A percentile compares a stretch with the other conserved stretches of the same genome.
Evolutionary conservation across 2,329 filamentous ascomycete species (phyloP).

Genomic region (Stachybotrys elegans): DNA sequence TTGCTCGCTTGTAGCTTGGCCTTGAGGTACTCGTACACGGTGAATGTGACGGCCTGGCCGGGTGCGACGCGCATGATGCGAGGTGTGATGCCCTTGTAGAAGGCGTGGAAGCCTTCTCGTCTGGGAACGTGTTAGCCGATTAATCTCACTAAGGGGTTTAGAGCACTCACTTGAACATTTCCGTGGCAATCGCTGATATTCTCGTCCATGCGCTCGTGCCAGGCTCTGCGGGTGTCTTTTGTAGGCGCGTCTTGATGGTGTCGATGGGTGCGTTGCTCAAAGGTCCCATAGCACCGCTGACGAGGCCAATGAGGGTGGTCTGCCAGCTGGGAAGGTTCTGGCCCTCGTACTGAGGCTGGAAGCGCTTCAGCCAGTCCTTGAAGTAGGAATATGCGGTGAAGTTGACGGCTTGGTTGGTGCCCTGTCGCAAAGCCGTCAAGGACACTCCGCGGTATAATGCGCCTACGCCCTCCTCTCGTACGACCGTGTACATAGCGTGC

Average conservation of each 20-base stretch:
- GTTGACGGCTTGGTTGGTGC: constrained; percentile 96
- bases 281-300: constrained; percentile 91
- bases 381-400: constrained; percentile 97
- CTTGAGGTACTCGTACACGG: constrained; percentile 74
- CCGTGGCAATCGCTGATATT: constrained; percentile 71
- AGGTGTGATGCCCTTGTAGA: constrained; percentile 98
- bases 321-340: constrained; percentile 76
- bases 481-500: constrained; percentile 75
- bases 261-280: constrained; percentile 97
- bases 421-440: constrained; percentile 88
- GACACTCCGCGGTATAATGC: constrained; percentile 91
- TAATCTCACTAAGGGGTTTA: constrained; percentile 1
- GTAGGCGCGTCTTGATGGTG: constrained; percentile 95
- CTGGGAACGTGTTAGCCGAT: constrained; percentile 33
- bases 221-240: constrained; percentile 78
- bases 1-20: constrained; percentile 65
- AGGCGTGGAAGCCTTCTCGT: constrained; percentile 88
- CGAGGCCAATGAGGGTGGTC: constrained; percentile 84
- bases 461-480: constrained; percentile 83
- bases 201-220: constrained; percentile 76
- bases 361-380: constrained; percentile 69
- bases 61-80: constrained; percentile 96
- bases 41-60: constrained; percentile 76
- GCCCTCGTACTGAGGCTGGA: constrained; percentile 64
- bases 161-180: constrained; percentile 70